These are phyloP conservation scores for Sugiyamaella floridensis DNA, from an alignment of 805 yeast genomes.

Conservation along the genomic window DNA sequence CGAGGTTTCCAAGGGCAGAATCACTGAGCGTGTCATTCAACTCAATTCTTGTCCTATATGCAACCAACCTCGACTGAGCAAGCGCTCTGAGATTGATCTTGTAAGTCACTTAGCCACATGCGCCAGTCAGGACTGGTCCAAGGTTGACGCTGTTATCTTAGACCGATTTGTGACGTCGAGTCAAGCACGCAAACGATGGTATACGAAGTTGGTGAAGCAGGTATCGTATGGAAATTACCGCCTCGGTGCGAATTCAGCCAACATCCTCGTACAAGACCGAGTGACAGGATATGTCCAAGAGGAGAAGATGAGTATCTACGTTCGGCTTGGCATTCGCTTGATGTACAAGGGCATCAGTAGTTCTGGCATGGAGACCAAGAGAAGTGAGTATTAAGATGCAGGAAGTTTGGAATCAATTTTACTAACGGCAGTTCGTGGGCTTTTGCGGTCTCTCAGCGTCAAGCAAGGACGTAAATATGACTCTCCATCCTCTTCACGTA, in stretches of 20 bases:
- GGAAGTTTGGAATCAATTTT: slow-evolving; percentile 12
- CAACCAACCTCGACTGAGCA: slow-evolving; percentile 47
- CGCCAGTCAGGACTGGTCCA: slow-evolving; percentile 67
- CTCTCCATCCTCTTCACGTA: slow-evolving; percentile 52
- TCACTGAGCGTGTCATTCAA: slow-evolving; percentile 42
- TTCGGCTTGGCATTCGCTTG: slow-evolving; percentile 78
- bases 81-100: slow-evolving; percentile 55
- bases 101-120: slow-evolving; percentile 87
- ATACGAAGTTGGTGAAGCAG: slow-evolving; percentile 71
- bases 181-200: slow-evolving; percentile 85
- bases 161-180: slow-evolving; percentile 70
- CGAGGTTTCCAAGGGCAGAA: not conserved
- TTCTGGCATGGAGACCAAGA: slow-evolving; percentile 44
- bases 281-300: slow-evolving; percentile 82
- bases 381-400: slow-evolving; percentile 19
- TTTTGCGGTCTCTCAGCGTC: slow-evolving; percentile 58
- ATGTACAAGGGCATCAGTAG: slow-evolving; percentile 67
- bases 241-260: slow-evolving; percentile 85
- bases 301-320: slow-evolving; percentile 86
- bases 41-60: slow-evolving; percentile 79
- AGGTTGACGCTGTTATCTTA: slow-evolving; percentile 54
- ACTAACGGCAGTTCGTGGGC: slow-evolving; percentile 35
- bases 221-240: slow-evolving; percentile 83
- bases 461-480: slow-evolving; percentile 87
- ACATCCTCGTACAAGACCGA: slow-evolving; percentile 89